Base-by-base conservation (phyloP, 306 rosid species). In the Corylus avellana region DNA sequence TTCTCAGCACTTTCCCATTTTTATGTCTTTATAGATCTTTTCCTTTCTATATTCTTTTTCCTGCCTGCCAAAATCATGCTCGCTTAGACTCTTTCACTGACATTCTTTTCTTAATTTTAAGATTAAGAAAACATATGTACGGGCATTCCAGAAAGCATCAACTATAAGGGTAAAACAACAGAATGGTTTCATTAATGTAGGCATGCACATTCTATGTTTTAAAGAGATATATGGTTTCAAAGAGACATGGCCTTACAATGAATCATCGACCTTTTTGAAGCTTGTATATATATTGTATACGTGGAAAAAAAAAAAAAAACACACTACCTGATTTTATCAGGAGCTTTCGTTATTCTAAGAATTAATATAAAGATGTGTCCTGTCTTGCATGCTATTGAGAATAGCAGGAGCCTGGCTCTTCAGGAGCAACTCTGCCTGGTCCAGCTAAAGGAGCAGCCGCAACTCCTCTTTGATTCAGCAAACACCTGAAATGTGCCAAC, bases 381-480 rank as follows among this genome's bases (percentile, higher is more conserved):
- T 39, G 49, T 57, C 55, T 77, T 59, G 44, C 55, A 73, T 59
- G 44, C 76, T 80, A 81, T 46, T 85, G 86, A 35, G 17, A 14
- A 76, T 67, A 78, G 84, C 88, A 85, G 73, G 88, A 85, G 76
- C 84, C 86, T 11, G 89, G 89, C 66, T 75, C 86, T 20, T 55
- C 50, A 12, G 89, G 89, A 66, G 75, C 80, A 72, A 55, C 79
- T 67, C 89, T 70, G 27, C 89, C 89, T 9, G 53, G 82, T 56
- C 86, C 89, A 7, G 77, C 72, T 51, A 85, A 71, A 1, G 89
- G 89, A 56, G 89, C 89, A 29, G 89, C 89, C 0, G 83, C 77
- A 37, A 85, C 67, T 54, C 89, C 89, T 79, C 89, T 85, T 58
- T 82, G 86, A 68, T 82, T 85, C 79, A 85, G 53, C 69, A 85